Conservation (phyloP, 2,329 filamentous ascomycete genomes). For the Alternaria metachromatica region DNA sequence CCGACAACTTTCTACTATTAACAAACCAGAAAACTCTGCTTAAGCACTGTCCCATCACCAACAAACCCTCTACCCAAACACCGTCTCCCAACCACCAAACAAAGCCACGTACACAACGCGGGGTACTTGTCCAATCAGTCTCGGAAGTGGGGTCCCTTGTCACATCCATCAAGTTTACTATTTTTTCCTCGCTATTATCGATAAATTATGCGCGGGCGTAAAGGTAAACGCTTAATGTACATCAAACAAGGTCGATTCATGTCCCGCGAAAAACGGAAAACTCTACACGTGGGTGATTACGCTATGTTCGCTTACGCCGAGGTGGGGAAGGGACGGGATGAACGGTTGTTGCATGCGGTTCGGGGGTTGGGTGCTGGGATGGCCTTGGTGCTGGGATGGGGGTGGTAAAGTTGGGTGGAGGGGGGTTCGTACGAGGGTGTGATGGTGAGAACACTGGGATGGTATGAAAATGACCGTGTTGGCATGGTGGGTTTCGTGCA, state of each 20-base stretch:
- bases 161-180: background rate
- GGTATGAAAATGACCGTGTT: background rate
- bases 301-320: background rate
- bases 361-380: background rate
- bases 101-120: background rate
- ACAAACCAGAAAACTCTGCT: background rate
- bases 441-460: background rate
- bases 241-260: slow-evolving; percentile 1
- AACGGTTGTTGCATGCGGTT: background rate
- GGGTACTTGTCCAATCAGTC: background rate
- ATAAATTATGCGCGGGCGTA: background rate
- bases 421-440: background rate
- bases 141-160: background rate
- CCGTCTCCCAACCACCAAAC: background rate
- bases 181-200: background rate
- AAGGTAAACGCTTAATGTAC: background rate
- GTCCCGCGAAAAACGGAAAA: background rate
- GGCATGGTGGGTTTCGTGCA: background rate
- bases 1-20: background rate
- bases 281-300: background rate
- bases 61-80: background rate
- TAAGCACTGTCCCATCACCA: background rate
- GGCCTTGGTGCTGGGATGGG: background rate
- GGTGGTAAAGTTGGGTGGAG: background rate
- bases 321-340: background rate